Percentiles rank a stretch among this genome's conserved stretches.
phyloP scores from a whole-genome alignment of 805 yeast species.

The Hyphopichia homilentoma region DNA sequence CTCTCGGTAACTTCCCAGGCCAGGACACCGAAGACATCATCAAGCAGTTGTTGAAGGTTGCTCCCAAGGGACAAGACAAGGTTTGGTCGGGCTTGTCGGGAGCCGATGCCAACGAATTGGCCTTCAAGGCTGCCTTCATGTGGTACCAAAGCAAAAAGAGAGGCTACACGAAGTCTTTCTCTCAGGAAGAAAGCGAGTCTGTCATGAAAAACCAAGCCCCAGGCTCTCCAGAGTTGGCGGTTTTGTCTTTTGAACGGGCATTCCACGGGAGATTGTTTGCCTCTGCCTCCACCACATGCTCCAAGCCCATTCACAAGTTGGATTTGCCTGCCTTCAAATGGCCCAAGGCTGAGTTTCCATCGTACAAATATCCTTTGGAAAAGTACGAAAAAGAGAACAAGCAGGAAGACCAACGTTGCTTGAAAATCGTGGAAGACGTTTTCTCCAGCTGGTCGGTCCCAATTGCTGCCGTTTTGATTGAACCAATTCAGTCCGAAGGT shows the following conservation, averaged over 20 bases:
- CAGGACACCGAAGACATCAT: conserved; percentile 59
- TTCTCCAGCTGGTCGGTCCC: conserved; percentile 68
- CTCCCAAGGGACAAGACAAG: conserved; percentile 72
- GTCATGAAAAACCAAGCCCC: conserved; percentile 83
- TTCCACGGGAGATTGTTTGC: conserved; percentile 97
- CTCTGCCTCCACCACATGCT: conserved; percentile 84
- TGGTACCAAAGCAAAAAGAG: conserved; percentile 70
- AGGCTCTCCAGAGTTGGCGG: conserved; percentile 84
- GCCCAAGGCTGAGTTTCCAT: conserved; percentile 95
- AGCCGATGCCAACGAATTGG: conserved; percentile 85
- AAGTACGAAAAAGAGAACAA: conserved; percentile 59
- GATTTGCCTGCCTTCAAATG: conserved; percentile 91
- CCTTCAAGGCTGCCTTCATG: conserved; percentile 85
- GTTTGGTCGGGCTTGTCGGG: conserved; percentile 83
- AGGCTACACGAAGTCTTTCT: conserved; percentile 57
- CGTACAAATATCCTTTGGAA: conserved; percentile 79
- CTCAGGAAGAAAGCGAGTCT: conserved; percentile 63
- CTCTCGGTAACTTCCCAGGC: conserved; percentile 79
- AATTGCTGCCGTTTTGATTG: conserved; percentile 84
- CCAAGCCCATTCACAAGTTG: conserved; percentile 92
- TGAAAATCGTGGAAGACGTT: conserved; percentile 68
- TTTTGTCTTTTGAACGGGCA: conserved; percentile 79
- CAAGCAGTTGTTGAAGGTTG: conserved; percentile 50
- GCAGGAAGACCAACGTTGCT: conserved; percentile 78
- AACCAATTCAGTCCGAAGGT: conserved; percentile 91